phyloP scores from a whole-genome alignment of 2,329 filamentous ascomycete species.

The Pestalotiopsis sp. region DNA sequence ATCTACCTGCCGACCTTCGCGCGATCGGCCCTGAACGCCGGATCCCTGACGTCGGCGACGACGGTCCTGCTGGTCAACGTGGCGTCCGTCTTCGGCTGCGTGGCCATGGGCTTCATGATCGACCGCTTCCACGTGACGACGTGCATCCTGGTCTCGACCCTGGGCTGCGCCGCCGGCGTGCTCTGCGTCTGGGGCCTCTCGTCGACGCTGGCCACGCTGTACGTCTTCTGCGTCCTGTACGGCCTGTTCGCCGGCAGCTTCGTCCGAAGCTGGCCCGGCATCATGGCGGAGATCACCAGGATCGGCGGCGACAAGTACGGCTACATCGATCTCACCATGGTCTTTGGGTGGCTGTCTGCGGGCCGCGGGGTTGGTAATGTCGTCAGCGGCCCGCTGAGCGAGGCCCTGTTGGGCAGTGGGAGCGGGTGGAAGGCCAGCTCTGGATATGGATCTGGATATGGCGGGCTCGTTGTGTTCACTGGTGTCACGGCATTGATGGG shows the following conservation, averaged over 20 bases:
- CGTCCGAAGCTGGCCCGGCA: slow-evolving; percentile 20
- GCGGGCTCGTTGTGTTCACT: slow-evolving; percentile 54
- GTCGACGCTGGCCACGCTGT: slow-evolving; percentile 52
- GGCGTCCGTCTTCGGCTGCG: slow-evolving; percentile 43
- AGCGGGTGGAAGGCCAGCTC: slow-evolving; percentile 40
- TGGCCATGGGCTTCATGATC: slow-evolving; percentile 47
- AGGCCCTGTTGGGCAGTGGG: slow-evolving; percentile 44
- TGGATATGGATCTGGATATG: slow-evolving; percentile 52
- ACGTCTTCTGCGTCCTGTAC: slow-evolving; percentile 51
- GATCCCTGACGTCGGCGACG: slow-evolving; percentile 42
- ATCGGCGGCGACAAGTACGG: slow-evolving; percentile 20
- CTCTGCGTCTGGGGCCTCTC: slow-evolving; percentile 63
- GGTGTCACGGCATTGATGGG: slow-evolving; percentile 51
- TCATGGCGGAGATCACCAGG: slow-evolving; percentile 29
- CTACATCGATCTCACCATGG: slow-evolving; percentile 48
- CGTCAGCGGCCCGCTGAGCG: slow-evolving; percentile 55
- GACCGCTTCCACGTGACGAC: slow-evolving; percentile 45
- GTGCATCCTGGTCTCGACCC: slow-evolving; percentile 47
- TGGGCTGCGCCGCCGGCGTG: slow-evolving; percentile 47
- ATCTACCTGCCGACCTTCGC: slow-evolving; percentile 55
- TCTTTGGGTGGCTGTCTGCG: slow-evolving; percentile 57
- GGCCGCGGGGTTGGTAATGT: slow-evolving; percentile 64
- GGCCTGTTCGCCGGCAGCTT: slow-evolving; percentile 54
- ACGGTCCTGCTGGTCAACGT: slow-evolving; percentile 49
- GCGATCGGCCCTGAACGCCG: slow-evolving; percentile 34